Conservation (phyloP, 164 flowering plant species). For the Tinospora cordifolia region DNA sequence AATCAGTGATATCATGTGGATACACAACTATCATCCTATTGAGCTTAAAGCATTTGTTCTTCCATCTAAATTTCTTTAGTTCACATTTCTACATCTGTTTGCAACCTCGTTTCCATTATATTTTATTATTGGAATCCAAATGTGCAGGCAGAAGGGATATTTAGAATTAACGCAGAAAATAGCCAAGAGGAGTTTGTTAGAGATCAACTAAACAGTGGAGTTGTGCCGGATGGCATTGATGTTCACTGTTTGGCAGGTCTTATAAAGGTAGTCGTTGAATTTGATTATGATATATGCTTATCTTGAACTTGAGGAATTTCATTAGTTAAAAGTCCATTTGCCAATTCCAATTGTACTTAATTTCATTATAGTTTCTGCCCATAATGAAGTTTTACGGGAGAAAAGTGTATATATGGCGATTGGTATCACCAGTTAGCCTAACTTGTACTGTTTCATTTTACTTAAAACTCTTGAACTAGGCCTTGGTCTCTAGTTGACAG, state of each 20-base stretch:
- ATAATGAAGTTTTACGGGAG: neutral
- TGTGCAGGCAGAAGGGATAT: slow-evolving; percentile 80
- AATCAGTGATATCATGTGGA: neutral
- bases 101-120: neutral
- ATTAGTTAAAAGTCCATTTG: neutral
- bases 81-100: neutral
- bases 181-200: slow-evolving; percentile 63
- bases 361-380: neutral
- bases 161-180: slow-evolving; percentile 63
- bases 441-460: neutral
- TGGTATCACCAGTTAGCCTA: neutral
- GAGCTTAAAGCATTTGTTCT: neutral
- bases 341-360: neutral
- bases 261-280: slow-evolving; percentile 50
- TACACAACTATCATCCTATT: neutral
- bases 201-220: slow-evolving; percentile 63
- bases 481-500: neutral
- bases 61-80: neutral
- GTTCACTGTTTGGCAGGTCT: slow-evolving; percentile 87
- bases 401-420: neutral
- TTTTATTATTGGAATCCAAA: neutral
- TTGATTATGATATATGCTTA: slow-evolving; percentile 5
- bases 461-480: too few species aligned
- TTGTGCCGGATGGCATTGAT: slow-evolving; percentile 54
- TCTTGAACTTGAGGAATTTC: neutral